phyloP scores from a whole-genome alignment of 1,284 basidiomycete genomes.

The Ceratobasidium sp. region DNA sequence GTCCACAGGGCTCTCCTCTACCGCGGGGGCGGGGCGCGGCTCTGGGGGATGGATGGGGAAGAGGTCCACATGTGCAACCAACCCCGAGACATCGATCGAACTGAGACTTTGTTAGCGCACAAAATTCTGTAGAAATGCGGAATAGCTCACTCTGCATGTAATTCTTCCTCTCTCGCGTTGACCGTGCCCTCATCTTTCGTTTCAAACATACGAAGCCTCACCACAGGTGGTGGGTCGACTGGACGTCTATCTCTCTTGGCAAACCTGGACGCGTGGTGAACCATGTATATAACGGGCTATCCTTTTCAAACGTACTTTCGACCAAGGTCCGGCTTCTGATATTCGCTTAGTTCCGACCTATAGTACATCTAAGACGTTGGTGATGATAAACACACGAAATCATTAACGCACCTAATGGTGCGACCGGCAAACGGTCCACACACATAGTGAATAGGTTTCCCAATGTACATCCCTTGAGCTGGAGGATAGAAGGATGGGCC shows the following conservation, averaged over 20 bases:
- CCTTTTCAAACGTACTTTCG: conserved; percentile 45
- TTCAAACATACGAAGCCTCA: conserved; percentile 65
- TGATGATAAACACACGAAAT: neutral
- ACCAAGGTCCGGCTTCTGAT: conserved; percentile 50
- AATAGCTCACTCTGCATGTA: conserved; percentile 59
- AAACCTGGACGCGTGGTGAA: conserved; percentile 54
- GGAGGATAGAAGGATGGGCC: neutral
- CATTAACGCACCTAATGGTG: conserved; percentile 28
- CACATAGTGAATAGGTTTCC: conserved; percentile 45
- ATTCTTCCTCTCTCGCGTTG: conserved; percentile 56
- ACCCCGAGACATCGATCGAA: conserved; percentile 54
- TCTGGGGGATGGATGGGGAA: conserved; percentile 63
- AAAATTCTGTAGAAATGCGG: conserved; percentile 7
- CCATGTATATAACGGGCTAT: neutral
- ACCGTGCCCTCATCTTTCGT: conserved; percentile 61
- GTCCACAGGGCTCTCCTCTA: neutral
- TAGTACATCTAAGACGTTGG: neutral
- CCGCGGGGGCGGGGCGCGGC: neutral
- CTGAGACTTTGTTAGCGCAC: conserved; percentile 43
- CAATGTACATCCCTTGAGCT: conserved; percentile 44
- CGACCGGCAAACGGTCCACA: conserved; percentile 49
- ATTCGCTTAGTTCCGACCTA: conserved; percentile 48
- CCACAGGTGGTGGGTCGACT: conserved; percentile 74
- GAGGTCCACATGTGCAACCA: conserved; percentile 74
- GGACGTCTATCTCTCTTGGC: conserved; percentile 67